Evolutionary conservation across 345 rosid genomes (phyloP).

Genomic region (Geranium brycei): DNA sequence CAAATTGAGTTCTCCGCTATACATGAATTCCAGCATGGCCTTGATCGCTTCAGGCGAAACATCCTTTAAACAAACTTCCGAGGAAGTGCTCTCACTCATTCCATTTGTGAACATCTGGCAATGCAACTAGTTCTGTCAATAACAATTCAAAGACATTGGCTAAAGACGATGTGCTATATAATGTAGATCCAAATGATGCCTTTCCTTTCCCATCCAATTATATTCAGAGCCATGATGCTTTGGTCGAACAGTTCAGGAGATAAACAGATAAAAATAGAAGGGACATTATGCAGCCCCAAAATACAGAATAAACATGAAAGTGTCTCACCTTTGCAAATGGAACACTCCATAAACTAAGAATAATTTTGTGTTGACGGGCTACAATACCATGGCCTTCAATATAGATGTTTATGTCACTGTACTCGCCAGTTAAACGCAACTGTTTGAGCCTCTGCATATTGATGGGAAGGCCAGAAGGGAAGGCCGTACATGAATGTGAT

Average conservation of each 20-base stretch:
- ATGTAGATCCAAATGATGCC: not conserved
- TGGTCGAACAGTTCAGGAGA: not conserved
- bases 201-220: not conserved
- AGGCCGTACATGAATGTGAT: constrained; percentile 30
- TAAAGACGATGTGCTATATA: not conserved
- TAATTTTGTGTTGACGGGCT: constrained; percentile 54
- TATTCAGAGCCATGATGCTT: not conserved
- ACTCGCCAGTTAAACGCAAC: constrained; percentile 35
- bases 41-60: constrained; percentile 63
- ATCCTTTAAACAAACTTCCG: constrained; percentile 56
- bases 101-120: constrained; percentile 98
- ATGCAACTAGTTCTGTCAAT: constrained; percentile 8
- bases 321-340: constrained; percentile 79
- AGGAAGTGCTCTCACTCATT: constrained; percentile 74
- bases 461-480: constrained; percentile 60
- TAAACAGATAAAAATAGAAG: not conserved
- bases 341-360: constrained; percentile 75
- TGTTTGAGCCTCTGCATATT: constrained; percentile 46
- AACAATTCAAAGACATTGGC: not conserved
- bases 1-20: constrained; percentile 54
- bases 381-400: constrained; percentile 56
- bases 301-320: constrained; percentile 2
- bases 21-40: constrained; percentile 79
- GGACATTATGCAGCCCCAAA: not conserved
- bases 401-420: constrained; percentile 46